A percentile compares a stretch with the other conserved stretches of the same genome.
phyloP scores from a whole-genome alignment of 805 yeast species.

The Wickerhamomyces silvicola region DNA sequence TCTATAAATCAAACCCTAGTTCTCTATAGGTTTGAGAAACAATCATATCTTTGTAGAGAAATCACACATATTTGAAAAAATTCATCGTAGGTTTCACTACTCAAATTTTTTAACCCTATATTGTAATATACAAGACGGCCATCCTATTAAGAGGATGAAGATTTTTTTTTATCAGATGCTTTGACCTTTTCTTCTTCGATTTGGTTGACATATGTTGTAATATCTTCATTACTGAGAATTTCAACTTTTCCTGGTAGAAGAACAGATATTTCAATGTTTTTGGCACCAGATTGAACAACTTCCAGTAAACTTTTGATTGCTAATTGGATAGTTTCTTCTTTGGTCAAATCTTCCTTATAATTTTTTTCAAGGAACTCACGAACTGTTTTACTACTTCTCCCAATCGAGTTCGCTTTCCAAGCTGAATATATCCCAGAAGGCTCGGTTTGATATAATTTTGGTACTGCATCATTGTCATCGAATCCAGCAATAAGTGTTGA shows the following conservation, averaged over 20 bases:
- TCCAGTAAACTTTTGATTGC: constrained; percentile 85
- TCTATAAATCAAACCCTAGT: too few relatives aligned
- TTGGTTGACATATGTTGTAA: constrained; percentile 67
- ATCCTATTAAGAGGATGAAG: too few relatives aligned
- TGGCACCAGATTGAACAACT: constrained; percentile 97
- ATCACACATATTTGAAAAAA: too few relatives aligned
- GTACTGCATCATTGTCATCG: constrained; percentile 75
- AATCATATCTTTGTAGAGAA: too few relatives aligned
- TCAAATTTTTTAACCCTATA: too few relatives aligned
- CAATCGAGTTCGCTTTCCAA: constrained; percentile 97
- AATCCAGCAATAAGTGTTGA: constrained; percentile 94
- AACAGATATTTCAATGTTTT: constrained; percentile 88
- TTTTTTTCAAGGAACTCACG: constrained; percentile 92
- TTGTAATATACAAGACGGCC: too few relatives aligned
- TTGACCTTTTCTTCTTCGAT: constrained; percentile 89
- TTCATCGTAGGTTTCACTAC: too few relatives aligned
- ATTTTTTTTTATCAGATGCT: too few relatives aligned
- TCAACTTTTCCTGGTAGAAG: constrained; percentile 66
- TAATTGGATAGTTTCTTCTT: constrained; percentile 67
- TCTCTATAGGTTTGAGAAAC: too few relatives aligned
- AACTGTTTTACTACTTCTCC: constrained; percentile 90
- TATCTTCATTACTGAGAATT: constrained; percentile 60
- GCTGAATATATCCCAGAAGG: constrained; percentile 97
- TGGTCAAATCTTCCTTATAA: constrained; percentile 54
- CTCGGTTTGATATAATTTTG: constrained; percentile 88